Evolutionary conservation across 2,329 filamentous ascomycete species (phyloP).

Genomic region (Exophiala bonariae): DNA sequence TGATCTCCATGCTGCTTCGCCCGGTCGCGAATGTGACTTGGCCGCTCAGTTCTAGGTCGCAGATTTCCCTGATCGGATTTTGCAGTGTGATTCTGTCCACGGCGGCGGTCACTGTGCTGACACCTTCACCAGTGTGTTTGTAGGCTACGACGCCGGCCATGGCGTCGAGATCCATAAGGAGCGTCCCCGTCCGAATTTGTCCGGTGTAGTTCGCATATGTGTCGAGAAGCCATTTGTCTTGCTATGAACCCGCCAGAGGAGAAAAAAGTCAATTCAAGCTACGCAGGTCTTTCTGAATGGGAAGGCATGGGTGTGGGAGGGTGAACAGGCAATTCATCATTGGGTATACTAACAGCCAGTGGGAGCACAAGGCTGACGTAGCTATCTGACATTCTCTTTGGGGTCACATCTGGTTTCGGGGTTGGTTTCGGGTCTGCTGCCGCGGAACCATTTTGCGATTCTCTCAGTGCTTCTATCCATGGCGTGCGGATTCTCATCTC

Average conservation of each 20-base stretch:
- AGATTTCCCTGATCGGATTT: slow-evolving; percentile 72
- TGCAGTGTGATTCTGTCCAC: slow-evolving; percentile 67
- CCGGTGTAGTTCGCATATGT: slow-evolving; percentile 76
- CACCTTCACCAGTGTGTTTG: slow-evolving; percentile 66
- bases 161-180: slow-evolving; percentile 80
- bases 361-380: slow-evolving; percentile 62
- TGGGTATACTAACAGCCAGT: slow-evolving; percentile 18
- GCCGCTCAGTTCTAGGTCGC: slow-evolving; percentile 72
- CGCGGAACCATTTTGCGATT: slow-evolving; percentile 36
- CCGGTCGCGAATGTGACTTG: slow-evolving; percentile 72
- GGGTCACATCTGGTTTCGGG: slow-evolving; percentile 57
- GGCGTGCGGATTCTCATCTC: slow-evolving; percentile 64
- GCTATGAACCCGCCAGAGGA: slow-evolving; percentile 50
- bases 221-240: slow-evolving; percentile 75
- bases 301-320: slow-evolving; percentile 1
- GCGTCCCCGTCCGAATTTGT: slow-evolving; percentile 69
- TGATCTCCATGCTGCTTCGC: slow-evolving; percentile 71
- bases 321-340: slow-evolving; percentile 1
- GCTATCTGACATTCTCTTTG: slow-evolving; percentile 71
- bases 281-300: too few relatives aligned
- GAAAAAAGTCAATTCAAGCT: too few relatives aligned
- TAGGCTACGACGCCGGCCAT: slow-evolving; percentile 75
- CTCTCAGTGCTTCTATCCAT: slow-evolving; percentile 65
- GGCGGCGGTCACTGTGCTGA: slow-evolving; percentile 64
- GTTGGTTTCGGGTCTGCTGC: slow-evolving; percentile 21